These are phyloP conservation scores for Pyrenula massariospora DNA, from an alignment of 495 filamentous ascomycete genomes.

Conservation along the genomic window DNA sequence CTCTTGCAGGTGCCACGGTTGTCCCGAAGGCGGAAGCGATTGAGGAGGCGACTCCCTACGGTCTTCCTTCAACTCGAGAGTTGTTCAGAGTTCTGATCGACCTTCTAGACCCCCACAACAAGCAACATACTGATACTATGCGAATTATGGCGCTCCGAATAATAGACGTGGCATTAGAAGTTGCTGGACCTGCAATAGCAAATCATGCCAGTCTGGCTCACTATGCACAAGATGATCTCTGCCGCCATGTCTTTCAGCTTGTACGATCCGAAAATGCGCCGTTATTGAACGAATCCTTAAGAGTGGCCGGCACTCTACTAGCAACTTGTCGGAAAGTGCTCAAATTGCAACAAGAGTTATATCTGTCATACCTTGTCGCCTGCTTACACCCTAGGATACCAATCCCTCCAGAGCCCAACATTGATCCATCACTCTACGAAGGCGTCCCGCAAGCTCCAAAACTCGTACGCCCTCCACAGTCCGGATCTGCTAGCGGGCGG, in stretches of 20 bases:
- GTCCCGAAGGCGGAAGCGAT: slow-evolving; percentile 21
- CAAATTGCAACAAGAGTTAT: slow-evolving; percentile 95
- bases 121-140: slow-evolving; percentile 86
- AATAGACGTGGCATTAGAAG: slow-evolving; percentile 93
- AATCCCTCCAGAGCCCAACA: slow-evolving; percentile 80
- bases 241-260: slow-evolving; percentile 90
- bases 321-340: slow-evolving; percentile 86
- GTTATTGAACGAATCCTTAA: slow-evolving; percentile 80
- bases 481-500: slow-evolving; percentile 67
- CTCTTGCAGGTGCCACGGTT: slow-evolving; percentile 28
- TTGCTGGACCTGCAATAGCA: slow-evolving; percentile 90
- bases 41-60: slow-evolving; percentile 70
- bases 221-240: slow-evolving; percentile 86
- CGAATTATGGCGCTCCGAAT: slow-evolving; percentile 94
- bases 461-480: slow-evolving; percentile 68
- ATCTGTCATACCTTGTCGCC: slow-evolving; percentile 84
- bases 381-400: slow-evolving; percentile 88
- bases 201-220: slow-evolving; percentile 81
- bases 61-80: slow-evolving; percentile 84
- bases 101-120: slow-evolving; percentile 84
- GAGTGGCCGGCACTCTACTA: slow-evolving; percentile 81
- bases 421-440: slow-evolving; percentile 84
- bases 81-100: slow-evolving; percentile 92
- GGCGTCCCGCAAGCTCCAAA: slow-evolving; percentile 88
- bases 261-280: slow-evolving; percentile 93